Percentiles rank a stretch among this genome's conserved stretches.
These are phyloP conservation scores for Aureobasidium vineae DNA, from an alignment of 2,329 filamentous ascomycete species.

Conservation along the genomic window DNA sequence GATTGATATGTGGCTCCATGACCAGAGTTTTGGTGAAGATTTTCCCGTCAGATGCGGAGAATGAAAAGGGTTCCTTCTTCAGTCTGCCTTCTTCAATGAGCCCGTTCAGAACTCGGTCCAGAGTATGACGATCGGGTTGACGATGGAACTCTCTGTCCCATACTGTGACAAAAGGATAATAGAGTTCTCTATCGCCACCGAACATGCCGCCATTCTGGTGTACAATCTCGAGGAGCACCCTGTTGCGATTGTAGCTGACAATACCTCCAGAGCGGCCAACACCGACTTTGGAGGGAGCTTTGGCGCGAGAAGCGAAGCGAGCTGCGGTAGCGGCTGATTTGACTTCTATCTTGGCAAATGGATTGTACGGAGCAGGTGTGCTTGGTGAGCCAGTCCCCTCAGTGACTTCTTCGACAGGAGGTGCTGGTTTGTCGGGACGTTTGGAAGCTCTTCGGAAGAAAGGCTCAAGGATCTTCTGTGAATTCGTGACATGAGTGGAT, in stretches of 20 bases:
- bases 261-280: constrained; percentile 42
- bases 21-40: constrained; percentile 54
- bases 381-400: neutral
- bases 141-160: constrained; percentile 51
- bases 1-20: constrained; percentile 47
- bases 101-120: constrained; percentile 51
- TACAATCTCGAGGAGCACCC: constrained; percentile 56
- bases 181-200: constrained; percentile 56
- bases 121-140: constrained; percentile 54
- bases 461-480: constrained; percentile 2
- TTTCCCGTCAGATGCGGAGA: constrained; percentile 48
- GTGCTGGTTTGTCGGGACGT: neutral
- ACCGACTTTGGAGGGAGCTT: constrained; percentile 26
- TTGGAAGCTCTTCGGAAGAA: constrained; percentile 18
- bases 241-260: constrained; percentile 47
- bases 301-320: neutral
- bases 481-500: neutral
- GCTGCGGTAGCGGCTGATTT: neutral
- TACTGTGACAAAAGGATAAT: constrained; percentile 53
- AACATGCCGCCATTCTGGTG: constrained; percentile 56
- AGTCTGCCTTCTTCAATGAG: constrained; percentile 53
- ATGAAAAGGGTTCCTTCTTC: constrained; percentile 54
- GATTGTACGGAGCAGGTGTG: constrained; percentile 6
- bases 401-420: neutral
- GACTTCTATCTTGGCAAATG: neutral